phyloP scores from a whole-genome alignment of 331 rosid genomes.

The Malus hybrid region DNA sequence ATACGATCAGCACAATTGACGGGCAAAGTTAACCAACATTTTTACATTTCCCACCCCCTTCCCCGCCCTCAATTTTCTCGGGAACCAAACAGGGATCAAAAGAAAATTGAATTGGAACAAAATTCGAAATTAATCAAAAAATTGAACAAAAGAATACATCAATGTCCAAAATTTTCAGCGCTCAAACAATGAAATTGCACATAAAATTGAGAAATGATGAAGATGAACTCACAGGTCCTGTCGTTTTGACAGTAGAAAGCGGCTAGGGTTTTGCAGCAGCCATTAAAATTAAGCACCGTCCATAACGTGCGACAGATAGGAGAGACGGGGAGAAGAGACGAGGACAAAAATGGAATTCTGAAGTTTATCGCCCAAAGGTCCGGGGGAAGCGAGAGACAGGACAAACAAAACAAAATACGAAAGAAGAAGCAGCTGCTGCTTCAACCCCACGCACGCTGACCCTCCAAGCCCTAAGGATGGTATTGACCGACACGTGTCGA shows the following conservation, averaged over 20 bases:
- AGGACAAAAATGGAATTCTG: conserved; percentile 13
- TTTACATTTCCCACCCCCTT: background rate
- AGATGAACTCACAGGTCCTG: conserved; percentile 26
- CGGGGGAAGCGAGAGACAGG: background rate
- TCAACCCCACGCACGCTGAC: conserved; percentile 20
- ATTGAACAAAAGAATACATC: background rate
- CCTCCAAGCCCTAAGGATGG: background rate
- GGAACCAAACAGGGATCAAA: conserved; percentile 12
- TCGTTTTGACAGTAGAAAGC: conserved; percentile 3
- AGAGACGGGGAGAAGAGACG: background rate
- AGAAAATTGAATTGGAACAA: background rate
- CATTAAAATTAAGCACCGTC: conserved; percentile 15
- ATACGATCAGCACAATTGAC: background rate
- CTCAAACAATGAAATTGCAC: background rate
- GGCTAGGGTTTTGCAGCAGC: conserved; percentile 67
- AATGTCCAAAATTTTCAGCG: background rate
- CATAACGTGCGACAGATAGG: background rate
- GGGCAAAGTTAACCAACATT: background rate
- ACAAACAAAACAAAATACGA: background rate
- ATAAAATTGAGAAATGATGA: background rate
- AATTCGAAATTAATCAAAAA: background rate
- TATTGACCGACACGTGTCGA: conserved; percentile 23
- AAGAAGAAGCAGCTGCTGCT: conserved; percentile 15
- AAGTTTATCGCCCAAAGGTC: conserved; percentile 1
- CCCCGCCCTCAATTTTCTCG: background rate